These are phyloP conservation scores for Tylopilus subfusipes DNA, from an alignment of 768 basidiomycete species.

Conservation along the genomic window DNA sequence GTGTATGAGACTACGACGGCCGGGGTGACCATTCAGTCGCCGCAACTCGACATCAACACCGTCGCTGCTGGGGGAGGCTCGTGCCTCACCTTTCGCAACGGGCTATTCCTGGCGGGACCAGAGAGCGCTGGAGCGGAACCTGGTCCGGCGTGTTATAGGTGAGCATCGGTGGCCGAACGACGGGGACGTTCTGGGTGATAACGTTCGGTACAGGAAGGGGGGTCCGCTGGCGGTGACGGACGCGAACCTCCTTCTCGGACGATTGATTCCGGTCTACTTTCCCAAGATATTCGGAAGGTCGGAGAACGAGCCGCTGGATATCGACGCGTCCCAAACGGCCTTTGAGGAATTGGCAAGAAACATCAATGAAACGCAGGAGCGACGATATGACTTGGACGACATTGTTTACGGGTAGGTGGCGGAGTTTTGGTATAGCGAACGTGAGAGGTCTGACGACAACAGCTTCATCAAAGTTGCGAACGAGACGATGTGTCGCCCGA, in stretches of 20 bases:
- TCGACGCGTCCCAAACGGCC: constrained; percentile 59
- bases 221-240: constrained; percentile 92
- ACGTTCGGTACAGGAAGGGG: constrained; percentile 58
- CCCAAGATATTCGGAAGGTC: constrained; percentile 92
- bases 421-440: not conserved
- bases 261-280: constrained; percentile 86
- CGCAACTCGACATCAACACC: constrained; percentile 93
- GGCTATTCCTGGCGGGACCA: constrained; percentile 87
- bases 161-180: constrained; percentile 12
- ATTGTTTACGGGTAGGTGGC: constrained; percentile 76
- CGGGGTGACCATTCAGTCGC: constrained; percentile 87
- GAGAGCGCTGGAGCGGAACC: constrained; percentile 93
- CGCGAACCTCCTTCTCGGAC: constrained; percentile 86
- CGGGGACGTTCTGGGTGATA: not conserved
- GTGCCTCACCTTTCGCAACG: constrained; percentile 83
- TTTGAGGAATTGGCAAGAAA: constrained; percentile 68
- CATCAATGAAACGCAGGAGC: constrained; percentile 65
- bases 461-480: constrained; percentile 96
- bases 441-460: not conserved
- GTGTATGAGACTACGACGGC: constrained; percentile 97
- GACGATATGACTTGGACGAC: constrained; percentile 68
- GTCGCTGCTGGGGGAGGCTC: constrained; percentile 96
- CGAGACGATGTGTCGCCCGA: constrained; percentile 94
- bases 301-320: constrained; percentile 81
- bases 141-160: constrained; percentile 90